These are phyloP conservation scores for Pachyrhizus erosus DNA, from an alignment of 306 rosid genomes.

Conservation along the genomic window DNA sequence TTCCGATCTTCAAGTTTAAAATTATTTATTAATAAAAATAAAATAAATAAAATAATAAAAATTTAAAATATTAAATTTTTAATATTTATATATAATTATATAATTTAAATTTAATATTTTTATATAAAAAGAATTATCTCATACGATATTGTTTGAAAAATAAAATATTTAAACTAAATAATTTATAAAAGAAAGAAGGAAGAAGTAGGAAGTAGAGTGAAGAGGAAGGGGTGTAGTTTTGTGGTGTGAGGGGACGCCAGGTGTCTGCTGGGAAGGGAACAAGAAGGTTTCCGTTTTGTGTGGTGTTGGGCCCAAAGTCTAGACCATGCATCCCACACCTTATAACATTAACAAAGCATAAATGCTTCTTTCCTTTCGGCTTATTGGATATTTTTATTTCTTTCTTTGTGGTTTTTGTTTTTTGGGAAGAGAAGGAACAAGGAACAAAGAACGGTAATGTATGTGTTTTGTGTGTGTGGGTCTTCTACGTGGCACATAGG, in stretches of 20 bases:
- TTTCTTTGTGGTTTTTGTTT: background rate
- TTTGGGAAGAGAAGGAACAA: background rate
- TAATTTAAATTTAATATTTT: no score
- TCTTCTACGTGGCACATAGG: conserved; percentile 42
- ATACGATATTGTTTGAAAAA: no score
- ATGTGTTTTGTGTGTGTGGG: no score
- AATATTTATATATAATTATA: no score
- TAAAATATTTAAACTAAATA: no score
- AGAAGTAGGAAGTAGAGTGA: conserved; percentile 20
- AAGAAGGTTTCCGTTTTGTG: conserved; percentile 28
- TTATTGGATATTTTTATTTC: conserved; percentile 45
- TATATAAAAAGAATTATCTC: no score
- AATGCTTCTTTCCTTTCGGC: conserved; percentile 10
- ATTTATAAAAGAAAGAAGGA: background rate
- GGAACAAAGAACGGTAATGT: no score
- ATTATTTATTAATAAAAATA: no score
- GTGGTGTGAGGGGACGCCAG: conserved; percentile 64
- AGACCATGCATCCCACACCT: conserved; percentile 14
- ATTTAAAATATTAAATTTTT: no score
- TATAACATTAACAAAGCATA: background rate
- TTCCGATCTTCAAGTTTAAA: no score
- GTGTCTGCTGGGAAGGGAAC: conserved; percentile 57
- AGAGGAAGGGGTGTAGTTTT: background rate
- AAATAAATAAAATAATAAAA: no score
- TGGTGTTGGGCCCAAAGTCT: conserved; percentile 33